Evolutionary conservation across 2,329 filamentous ascomycete genomes (phyloP).

Genomic region (Nothophaeocryptopus gaeumannii): DNA sequence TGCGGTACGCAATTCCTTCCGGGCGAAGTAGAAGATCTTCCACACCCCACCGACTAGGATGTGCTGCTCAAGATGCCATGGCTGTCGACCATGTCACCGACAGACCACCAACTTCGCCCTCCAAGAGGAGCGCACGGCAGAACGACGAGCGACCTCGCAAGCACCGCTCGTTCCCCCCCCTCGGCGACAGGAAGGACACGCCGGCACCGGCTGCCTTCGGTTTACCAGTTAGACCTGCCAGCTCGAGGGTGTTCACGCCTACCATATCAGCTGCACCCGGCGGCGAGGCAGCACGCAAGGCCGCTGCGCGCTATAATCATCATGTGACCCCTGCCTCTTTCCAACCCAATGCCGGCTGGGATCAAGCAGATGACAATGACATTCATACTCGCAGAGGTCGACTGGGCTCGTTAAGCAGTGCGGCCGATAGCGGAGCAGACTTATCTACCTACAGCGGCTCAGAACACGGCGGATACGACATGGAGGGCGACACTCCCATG

Average conservation of each 20-base stretch:
- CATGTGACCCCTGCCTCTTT: constrained; percentile 1
- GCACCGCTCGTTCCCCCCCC: constrained; percentile 20
- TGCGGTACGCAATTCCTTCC: constrained; percentile 15
- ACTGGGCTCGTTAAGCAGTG: constrained; percentile 32
- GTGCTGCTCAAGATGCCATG: not conserved
- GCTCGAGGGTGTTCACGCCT: constrained; percentile 9
- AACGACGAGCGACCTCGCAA: constrained; percentile 30
- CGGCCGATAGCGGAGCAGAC: constrained; percentile 38
- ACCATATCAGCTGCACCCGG: constrained; percentile 23
- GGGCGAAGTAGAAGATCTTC: constrained; percentile 26
- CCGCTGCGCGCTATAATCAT: constrained; percentile 29
- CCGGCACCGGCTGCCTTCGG: constrained; percentile 30
- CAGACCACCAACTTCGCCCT: constrained; percentile 29
- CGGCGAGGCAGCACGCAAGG: constrained; percentile 32
- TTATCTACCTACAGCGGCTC: constrained; percentile 28
- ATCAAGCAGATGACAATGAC: constrained; percentile 18
- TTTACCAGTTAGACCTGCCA: constrained; percentile 23
- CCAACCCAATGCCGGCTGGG: constrained; percentile 4
- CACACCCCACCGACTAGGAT: constrained; percentile 23
- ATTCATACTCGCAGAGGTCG: constrained; percentile 24
- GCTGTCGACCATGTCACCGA: too few relatives aligned
- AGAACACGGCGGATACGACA: constrained; percentile 25
- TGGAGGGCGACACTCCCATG: constrained; percentile 34
- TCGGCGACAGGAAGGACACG: constrained; percentile 34
- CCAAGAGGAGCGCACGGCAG: constrained; percentile 29